phyloP scores from a whole-genome alignment of 75 land plant genomes.

The Sequoiadendron giganteum region DNA sequence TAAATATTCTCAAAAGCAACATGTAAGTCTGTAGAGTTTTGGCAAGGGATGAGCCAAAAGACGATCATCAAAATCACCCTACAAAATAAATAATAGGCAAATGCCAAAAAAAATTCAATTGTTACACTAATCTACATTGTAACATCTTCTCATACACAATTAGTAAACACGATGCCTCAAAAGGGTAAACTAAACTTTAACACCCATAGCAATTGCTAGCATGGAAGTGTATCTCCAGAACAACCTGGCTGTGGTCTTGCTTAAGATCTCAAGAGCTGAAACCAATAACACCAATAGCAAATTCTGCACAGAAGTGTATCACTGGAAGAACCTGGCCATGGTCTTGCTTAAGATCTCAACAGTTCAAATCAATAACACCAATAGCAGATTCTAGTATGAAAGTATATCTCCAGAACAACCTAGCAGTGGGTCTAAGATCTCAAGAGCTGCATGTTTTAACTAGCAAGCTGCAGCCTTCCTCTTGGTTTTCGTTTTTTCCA shows the following conservation, averaged over 20 bases:
- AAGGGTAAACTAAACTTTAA: neutral
- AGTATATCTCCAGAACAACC: neutral
- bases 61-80: conserved; percentile 7
- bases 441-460: conserved; percentile 13
- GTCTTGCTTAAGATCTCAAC: neutral
- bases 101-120: conserved; percentile 1
- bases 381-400: neutral
- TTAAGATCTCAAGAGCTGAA: conserved; percentile 3
- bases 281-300: neutral
- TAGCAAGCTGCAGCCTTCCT: conserved; percentile 37
- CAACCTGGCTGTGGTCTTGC: neutral
- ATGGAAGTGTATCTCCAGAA: neutral
- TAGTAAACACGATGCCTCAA: neutral
- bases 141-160: neutral
- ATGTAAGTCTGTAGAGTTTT: neutral
- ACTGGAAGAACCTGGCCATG: neutral
- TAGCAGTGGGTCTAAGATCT: neutral
- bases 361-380: neutral
- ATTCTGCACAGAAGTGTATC: neutral
- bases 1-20: neutral
- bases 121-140: conserved; percentile 3
- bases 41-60: neutral
- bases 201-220: neutral
- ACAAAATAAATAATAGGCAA: neutral
- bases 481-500: conserved; percentile 47